Base-by-base conservation (phyloP, 768 basidiomycete genomes). In the Porpolomopsis calyptriformis region DNA sequence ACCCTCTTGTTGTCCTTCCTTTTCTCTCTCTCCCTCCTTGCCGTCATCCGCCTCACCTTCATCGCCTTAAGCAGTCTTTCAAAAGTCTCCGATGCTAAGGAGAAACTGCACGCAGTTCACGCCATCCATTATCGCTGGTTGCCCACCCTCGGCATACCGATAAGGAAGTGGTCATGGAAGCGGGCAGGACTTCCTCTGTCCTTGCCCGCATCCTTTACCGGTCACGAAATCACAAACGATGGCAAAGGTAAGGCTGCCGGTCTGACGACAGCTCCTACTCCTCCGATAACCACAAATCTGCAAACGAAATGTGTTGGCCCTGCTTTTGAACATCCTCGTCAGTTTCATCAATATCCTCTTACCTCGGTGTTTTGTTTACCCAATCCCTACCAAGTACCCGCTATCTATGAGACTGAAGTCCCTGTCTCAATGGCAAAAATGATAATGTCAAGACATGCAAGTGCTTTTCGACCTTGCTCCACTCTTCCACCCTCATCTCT, bases 361-460 rank as follows among this genome's bases (percentile, higher is more conserved):
- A 34, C 25, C 22, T 49, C 31, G 14, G 39, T n/a, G 4, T 33
- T 49, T 33, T 38, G 22, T 29, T 31, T 43, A 23, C 27, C 40
- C 38, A 38, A n/a, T 20, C 43, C 3, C 8, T 41, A 11, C 41
- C 12, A 41, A 72, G 71, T 69, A 38, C 67, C 70, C 23, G 65
- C 68, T 1, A 51, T 70, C 14, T 72, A 73, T 44, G 63, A 71
- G 49, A 67, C 52, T 46, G 65, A 65, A 42, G 60, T 64, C 29
- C 71, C 71, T 38, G 52, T 68, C 34, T 73, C 72, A 6, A 73
- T 73, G 71, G 71, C 71, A 26, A 73, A 73, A 55, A 65, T 73
- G 48, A 73, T 73, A 51, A 73, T 73, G 72, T 72, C 71, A 23
- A 69, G 71, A 56, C 71, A 73, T 60, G 71, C 73, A 54, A 37